Percentiles rank a stretch among this genome's conserved stretches.
These are phyloP conservation scores for Alternaria brassicae DNA, from an alignment of 2,329 filamentous ascomycete species.

Conservation along the genomic window DNA sequence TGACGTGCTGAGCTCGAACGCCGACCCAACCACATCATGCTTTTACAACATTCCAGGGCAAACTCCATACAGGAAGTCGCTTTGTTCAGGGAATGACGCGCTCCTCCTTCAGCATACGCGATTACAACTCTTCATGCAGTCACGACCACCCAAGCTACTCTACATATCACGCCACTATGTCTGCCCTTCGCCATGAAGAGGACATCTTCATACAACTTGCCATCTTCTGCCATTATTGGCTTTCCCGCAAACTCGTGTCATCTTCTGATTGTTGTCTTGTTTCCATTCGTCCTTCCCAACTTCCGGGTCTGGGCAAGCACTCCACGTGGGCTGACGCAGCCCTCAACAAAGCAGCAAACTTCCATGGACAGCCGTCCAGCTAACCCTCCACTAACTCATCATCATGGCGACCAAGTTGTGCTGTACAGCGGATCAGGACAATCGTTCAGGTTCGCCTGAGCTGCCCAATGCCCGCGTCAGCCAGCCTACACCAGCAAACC, in stretches of 20 bases:
- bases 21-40: not conserved
- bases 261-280: not conserved
- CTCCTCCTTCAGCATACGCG: not conserved
- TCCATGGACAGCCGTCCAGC: not conserved
- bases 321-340: slow-evolving; percentile 3
- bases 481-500: slow-evolving; percentile 35
- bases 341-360: slow-evolving; percentile 8
- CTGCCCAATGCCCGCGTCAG: slow-evolving; percentile 44
- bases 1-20: not conserved
- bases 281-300: not conserved
- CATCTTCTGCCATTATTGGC: not conserved
- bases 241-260: not conserved
- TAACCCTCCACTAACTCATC: not conserved
- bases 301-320: not conserved
- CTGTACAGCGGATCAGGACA: slow-evolving; percentile 42
- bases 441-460: slow-evolving; percentile 37
- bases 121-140: not conserved
- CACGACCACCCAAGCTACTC: not conserved
- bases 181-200: not conserved
- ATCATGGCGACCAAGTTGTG: slow-evolving; percentile 45
- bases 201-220: not conserved
- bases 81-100: not conserved
- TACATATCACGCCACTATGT: not conserved
- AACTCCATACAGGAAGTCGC: not conserved
- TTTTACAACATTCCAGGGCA: not conserved